Evolutionary conservation across 495 filamentous ascomycete species (phyloP), one percentile per base, ranked within the genome.

Genomic region (Margaritispora aquatica): DNA sequence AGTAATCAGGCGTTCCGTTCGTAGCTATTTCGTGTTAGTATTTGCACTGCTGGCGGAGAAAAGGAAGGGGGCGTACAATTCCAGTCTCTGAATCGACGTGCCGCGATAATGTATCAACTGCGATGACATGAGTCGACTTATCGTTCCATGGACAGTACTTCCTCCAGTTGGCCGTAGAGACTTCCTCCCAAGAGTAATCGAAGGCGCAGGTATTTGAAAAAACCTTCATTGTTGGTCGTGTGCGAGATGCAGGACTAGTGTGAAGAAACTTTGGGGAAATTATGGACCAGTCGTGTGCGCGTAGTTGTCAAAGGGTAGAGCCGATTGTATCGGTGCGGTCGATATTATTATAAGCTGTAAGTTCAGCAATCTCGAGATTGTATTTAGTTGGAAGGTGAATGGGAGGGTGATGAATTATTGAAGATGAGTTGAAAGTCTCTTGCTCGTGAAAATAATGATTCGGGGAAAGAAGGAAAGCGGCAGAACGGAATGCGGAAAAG

Each of bases 121-220:
- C 91, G 55, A 96, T 80, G 49, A 98, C 94, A 71, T 98, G 94
- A 26, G 89, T 88, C 1, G 87, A 89, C 72, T 95, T 92, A 63
- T 96, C 84, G 75, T 98, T 98, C 94, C 94, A 97, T 29, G 92
- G 91, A 71, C 89, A 95, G 77, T 98, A 98, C 74, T 98, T 98
- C 51, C 86, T 85, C 94, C 94, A 98, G 80, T 97, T 98, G 65
- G 88, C 90, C n/a, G 90, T 90, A n/a, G 92, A 96, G 31, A 97
- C 95, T 72, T 97, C 95, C 64, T 92, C 88, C 93, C 94, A 98
- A 24, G 91, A 92, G 78, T 98, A 98, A 72, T 96, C 81, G 76
- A 97, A 97, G 21, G 88, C 90, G 72, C 88, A 90, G 27, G 75
- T 75, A 60, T 88, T 90, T 31, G 90, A 87, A 70, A 97, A 98